A percentile compares a stretch with the other conserved stretches of the same genome.
These are phyloP conservation scores for Seiridium cupressi DNA, from an alignment of 2,329 filamentous ascomycete species.

Conservation along the genomic window DNA sequence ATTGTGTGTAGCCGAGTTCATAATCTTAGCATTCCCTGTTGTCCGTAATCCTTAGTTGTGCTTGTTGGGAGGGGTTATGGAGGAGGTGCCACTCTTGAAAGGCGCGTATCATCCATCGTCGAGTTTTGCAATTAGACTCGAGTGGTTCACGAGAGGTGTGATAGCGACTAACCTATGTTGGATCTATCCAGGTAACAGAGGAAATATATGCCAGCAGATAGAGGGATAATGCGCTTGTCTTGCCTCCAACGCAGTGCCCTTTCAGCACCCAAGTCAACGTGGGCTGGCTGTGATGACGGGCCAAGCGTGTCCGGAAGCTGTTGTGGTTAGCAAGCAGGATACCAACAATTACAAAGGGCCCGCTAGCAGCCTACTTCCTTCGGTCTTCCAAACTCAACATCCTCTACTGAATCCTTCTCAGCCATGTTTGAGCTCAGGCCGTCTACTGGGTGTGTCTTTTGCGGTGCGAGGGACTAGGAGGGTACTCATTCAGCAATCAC, in stretches of 20 bases:
- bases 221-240: slow-evolving; percentile 51
- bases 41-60: too few relatives aligned
- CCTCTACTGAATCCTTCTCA: background rate
- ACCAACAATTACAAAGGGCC: background rate
- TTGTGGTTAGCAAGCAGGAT: background rate
- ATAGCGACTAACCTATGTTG: slow-evolving; percentile 37
- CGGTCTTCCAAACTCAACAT: background rate
- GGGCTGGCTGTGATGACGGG: background rate
- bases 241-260: slow-evolving; percentile 29
- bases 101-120: too few relatives aligned
- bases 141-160: too few relatives aligned
- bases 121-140: too few relatives aligned
- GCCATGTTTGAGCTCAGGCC: background rate
- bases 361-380: background rate
- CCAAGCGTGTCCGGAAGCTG: background rate
- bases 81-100: background rate
- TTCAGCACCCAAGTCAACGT: slow-evolving; percentile 12
- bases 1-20: slow-evolving; percentile 33
- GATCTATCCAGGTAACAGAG: slow-evolving; percentile 56
- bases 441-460: too few relatives aligned
- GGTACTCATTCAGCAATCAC: too few relatives aligned
- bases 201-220: slow-evolving; percentile 53
- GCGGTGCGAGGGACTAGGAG: too few relatives aligned
- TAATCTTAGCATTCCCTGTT: slow-evolving; percentile 33
- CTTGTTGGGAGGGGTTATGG: background rate